Percentiles rank a stretch among this genome's conserved stretches.
Evolutionary conservation across 2,329 filamentous ascomycete species (phyloP).

Genomic region (Claviceps spartinae): DNA sequence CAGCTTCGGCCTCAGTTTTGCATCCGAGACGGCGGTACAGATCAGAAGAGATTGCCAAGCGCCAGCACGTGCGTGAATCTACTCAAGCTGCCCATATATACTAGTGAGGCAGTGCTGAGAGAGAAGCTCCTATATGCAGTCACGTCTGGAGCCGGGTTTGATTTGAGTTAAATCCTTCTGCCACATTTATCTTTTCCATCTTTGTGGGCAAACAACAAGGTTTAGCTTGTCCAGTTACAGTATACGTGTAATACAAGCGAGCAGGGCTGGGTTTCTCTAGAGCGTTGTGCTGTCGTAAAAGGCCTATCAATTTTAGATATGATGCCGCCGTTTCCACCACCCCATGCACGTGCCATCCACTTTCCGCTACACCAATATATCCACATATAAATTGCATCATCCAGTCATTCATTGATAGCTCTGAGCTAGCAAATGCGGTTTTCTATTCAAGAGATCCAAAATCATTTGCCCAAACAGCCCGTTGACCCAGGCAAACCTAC

Average conservation of each 20-base stretch:
- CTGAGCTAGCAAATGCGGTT: constrained; percentile 47
- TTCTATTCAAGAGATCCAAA: constrained; percentile 58
- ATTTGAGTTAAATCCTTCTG: constrained; percentile 44
- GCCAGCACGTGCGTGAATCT: constrained; percentile 95
- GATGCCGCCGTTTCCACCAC: neutral
- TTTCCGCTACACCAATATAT: neutral
- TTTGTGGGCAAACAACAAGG: neutral
- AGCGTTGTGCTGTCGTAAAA: neutral
- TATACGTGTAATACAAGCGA: neutral
- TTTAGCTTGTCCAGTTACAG: neutral
- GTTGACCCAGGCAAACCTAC: constrained; percentile 80
- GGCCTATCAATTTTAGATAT: neutral
- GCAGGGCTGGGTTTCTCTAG: neutral
- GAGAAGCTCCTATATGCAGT: constrained; percentile 83
- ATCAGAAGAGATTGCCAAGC: constrained; percentile 66
- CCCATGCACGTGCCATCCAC: neutral
- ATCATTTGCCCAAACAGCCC: constrained; percentile 78
- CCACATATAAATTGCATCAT: neutral
- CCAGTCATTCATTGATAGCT: constrained; percentile 29
- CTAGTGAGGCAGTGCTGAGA: constrained; percentile 47
- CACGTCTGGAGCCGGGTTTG: constrained; percentile 82
- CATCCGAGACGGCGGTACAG: constrained; percentile 58
- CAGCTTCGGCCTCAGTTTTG: constrained; percentile 77
- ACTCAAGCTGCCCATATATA: constrained; percentile 80
- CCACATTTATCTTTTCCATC: neutral